Evolutionary conservation across 208 protist genomes (phyloP), one percentile per base, ranked within the genome.

Genomic region (Crithidia acanthocephali): DNA sequence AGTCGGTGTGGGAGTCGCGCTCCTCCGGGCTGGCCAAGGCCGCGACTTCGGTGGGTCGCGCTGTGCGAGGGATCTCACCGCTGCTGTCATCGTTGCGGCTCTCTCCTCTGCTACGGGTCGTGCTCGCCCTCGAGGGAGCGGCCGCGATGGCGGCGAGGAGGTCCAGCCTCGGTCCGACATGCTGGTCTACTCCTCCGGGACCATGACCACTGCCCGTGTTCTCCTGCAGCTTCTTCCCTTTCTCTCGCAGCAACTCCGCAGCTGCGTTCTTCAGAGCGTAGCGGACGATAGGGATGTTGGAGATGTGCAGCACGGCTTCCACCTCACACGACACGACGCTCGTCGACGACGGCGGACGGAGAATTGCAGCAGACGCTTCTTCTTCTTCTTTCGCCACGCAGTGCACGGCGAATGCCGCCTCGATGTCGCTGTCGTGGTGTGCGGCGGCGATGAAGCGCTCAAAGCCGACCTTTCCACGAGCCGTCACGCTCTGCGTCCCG

Each of bases 341-440:
- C 13, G 13, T 15, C 6, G 37, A 42, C 6, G 37, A 42, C 37
- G 37, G 37, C 13, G 30, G 13, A n/a, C 4, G 52, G 50, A 55
- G 50, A 58, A 32, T 30, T n/a, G 18, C 30, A 22, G 55, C 5
- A 60, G 55, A 42, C 5, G 11, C 35, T 0, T 3, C 18, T 3
- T 33, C 37, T 20, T 7, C 3, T 18, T 13, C 16, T 1, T 33
- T 33, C 2, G 25, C 35, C 37, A 22, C 47, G 16, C 66, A 72
- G 13, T 3, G 22, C 37, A 57, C 56, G 2, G 56, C 57, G 56
- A 72, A 64, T 2, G 56, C 44, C 2, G 56, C 66, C 13, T 40
- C 45, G 8, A 72, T 35, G n/a, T 64, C 56, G 30, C 33, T 50
- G 53, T 64, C 53, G 32, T 56, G 66, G 15, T 64, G 53, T 9